Evolutionary conservation across 140 eudicot species (phyloP), one percentile per base, ranked within the genome.

Genomic region (Ambrosia hybrid): DNA sequence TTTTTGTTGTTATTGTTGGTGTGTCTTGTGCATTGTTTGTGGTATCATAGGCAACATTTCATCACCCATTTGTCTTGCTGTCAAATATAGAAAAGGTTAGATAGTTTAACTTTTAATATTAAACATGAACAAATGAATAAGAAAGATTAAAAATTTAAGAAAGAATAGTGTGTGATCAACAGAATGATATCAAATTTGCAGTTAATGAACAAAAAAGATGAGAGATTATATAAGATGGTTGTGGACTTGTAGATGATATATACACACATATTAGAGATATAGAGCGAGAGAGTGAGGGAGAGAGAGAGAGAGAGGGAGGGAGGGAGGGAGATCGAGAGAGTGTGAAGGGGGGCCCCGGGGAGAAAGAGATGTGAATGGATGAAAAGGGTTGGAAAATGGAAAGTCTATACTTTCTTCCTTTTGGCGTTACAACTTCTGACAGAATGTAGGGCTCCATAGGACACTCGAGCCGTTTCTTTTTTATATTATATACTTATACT

Each of bases 141-240:
- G 51, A 9, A 52, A 55, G 15, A 67, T 41, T 43, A 3, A 34
- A 51, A 14, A 51, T 62, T 73, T 49, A n/a, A 64, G 63, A 49
- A 52, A 71, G 14, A 5, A 73, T 30, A 51, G 53, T 51, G 64
- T 64, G 73, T 21, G 30, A 41, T 73, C 62, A 59, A 58, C 33
- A 57, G 76, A 55, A 39, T 16, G 66, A 13, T 49, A 68, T 60
- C 73, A 68, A 68, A 68, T 33, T 34, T 30, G 51, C n/a, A 41
- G 74, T 62, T 49, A 41, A 37, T 72, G 83, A 87, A 85, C 88
- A 85, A 85, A 88, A 83, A 86, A 88, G 95, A 85, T 85, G 83
- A 83, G 90, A 85, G 84, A 83, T 58, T n/a, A 17, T 43, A 4
- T 43, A 58, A 21, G 30, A 1, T 21, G 30, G 30, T 21, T 21